Base-by-base conservation (phyloP, 2,329 filamentous ascomycete species). In the Helotiales sp. region DNA sequence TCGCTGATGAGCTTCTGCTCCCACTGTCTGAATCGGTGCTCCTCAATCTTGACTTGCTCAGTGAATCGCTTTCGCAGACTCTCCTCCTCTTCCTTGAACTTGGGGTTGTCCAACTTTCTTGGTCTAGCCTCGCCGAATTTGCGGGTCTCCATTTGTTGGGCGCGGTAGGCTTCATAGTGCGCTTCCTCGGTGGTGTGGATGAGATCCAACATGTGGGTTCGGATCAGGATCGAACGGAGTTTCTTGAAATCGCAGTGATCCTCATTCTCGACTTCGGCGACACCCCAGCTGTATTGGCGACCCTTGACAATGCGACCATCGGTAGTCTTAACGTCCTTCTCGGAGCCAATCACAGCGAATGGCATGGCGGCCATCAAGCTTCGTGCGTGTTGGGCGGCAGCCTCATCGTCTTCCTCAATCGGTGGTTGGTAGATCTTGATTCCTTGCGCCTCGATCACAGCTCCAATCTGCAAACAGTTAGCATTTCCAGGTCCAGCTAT, bases 181-280 rank as follows among this genome's bases (percentile, higher is more conserved):
- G 92, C 88, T 83, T 99, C 95, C 80, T 99, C 95, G 68, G 95
- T 99, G 64, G 96, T 99, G 83, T 99, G 95, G 75, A 99, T 99
- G 65, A 99, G 89, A 75, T 99, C 95, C 71, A 99, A 87, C 95
- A 99, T 99, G 82, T 99, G 95, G 51, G 93, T 97, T 76, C 95
- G 91, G 81, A 99, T 98, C 67, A 99, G 84, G 71, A 99, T 98
- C 49, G 93, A 96, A 71, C 95, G 93, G 64, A 99, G 89, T 84
- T 99, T 99, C 89, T 99, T 99, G 84, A 99, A 99, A 79, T 99
- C 95, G 79, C 95, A 99, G 84, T 99, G 95, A 74, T 99, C 95
- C 80, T 99, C 95, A 74, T 99, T 99, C 84, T 99, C 95, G 52
- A 99, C 95, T 78, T 99, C 95, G 62, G 95, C 95, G 70, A 99